Base-by-base conservation (phyloP, 2,329 filamentous ascomycete genomes). In the Thermoascus crustaceus region DNA sequence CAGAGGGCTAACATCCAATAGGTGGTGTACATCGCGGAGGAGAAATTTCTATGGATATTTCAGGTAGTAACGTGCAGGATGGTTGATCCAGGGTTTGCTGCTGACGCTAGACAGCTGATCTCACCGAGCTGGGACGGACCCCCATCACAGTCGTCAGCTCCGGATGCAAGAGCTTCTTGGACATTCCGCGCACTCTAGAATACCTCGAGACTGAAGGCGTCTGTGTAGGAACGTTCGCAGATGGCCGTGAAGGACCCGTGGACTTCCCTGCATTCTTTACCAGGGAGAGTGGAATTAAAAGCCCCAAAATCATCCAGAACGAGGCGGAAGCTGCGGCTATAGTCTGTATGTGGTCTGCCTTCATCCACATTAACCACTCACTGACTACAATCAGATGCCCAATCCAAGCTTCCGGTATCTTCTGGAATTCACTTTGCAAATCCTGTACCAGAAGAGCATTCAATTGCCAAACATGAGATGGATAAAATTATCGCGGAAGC, bases 261-360 rank as follows among this genome's bases (percentile, higher is more conserved):
- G 82, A 94, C 50, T 91, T 96, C 51, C 91, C 91, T 1, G 86
- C 85, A 0, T 98, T 98, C 60, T 98, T 85, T 75, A 85, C 84
- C 0, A 71, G 89, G 25, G 85, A 95, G 26, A 95, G 88, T 58
- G 85, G 87, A 8, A 66, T 82, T 34, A 78, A 71, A 58, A 94
- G 86, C 53, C 89, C 89, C 0, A 75, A 76, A 14, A 75, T 84
- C 1, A 75, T 95, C 26, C 64, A 78, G 35, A 73, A 80, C 45
- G 85, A 93, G 55, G 70, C 71, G 37, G 84, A 96, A 54, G 91
- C 91, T 21, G 91, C 91, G 1, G 79, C 82, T n/a, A 85, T 96
- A 38, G 83, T 94, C 38, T 71, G 76, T 6, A 14, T 35, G 21
- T 5, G 10, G 10, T 13, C 38, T 17, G n/a, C 5, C 30, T 34